Base-by-base conservation (phyloP, 192 early-diverging fungal species). In the Gryganskiella cystojenkinii region DNA sequence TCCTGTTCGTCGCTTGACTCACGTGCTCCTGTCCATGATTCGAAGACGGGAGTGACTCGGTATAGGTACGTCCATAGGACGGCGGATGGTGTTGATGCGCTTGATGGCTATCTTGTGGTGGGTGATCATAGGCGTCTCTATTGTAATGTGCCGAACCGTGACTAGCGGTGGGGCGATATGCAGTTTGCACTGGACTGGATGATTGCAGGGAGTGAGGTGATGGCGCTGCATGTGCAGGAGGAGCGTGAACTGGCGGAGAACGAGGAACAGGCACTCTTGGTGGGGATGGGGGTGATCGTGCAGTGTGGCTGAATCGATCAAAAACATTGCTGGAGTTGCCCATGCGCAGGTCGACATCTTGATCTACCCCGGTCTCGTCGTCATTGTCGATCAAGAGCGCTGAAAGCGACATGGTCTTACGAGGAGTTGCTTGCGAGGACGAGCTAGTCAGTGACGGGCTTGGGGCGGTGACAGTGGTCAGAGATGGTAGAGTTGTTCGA, bases 321-420 rank as follows among this genome's bases (percentile, higher is more conserved):
- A 78, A 64, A 10, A 78, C 64, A 47, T 44, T 63, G n/a, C 61
- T 56, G 2, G 74, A 61, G 37, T 13, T 13, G 5, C 37, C 37
- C 3, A 19, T 10, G 6, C 57, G 63, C 34, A 10, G 61, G 34
- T 43, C 35, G 8, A 34, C 40, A 5, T 64, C 70, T 42, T 40
- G 54, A 19, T 50, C 55, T 35, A 20, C 43, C 20, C 63, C 61
- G 15, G 15, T 42, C 13, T 59, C 67, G 17, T 78, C 73, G 5
- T 78, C 74, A 17, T 78, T 78, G 34, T 45, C 64, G 30, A 69
- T 45, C 20, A 78, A 31, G 3, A 78, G 56, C 4, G 74, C 74
- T 10, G 74, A 78, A 22, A 78, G 66, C 4, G 74, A 78, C 74
- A 78, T 78, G 31, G 66, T 69, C 31, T 66, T 78, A 6, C 74